phyloP scores from a whole-genome alignment of 192 early-diverging fungal species.

The Dimargaris cristalligena region DNA sequence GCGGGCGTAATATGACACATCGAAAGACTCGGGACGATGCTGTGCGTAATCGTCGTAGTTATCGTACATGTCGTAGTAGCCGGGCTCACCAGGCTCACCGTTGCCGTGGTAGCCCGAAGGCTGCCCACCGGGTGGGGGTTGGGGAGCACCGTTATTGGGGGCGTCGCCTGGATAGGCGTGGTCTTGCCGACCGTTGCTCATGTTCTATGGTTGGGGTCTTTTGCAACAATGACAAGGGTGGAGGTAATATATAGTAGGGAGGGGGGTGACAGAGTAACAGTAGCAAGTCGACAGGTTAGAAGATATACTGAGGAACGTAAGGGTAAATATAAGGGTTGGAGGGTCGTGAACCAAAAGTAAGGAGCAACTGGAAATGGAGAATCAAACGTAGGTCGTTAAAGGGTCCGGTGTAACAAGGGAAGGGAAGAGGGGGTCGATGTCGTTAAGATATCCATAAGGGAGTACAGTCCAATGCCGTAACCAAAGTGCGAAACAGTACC shows the following conservation, averaged over 20 bases:
- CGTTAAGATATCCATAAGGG: no score
- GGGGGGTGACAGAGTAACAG: neutral
- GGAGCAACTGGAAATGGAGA: neutral
- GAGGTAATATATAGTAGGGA: neutral
- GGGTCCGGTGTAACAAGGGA: no score
- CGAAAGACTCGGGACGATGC: conserved; percentile 33
- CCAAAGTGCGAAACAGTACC: no score
- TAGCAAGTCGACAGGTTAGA: neutral
- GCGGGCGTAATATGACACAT: conserved; percentile 36
- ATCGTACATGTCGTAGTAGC: conserved; percentile 27
- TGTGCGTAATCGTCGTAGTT: conserved; percentile 20
- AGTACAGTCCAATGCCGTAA: no score
- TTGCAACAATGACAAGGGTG: neutral
- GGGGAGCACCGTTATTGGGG: neutral
- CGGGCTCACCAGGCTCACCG: neutral
- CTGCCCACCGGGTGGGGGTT: neutral
- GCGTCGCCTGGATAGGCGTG: neutral
- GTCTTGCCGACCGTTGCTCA: neutral
- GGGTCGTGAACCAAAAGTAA: neutral
- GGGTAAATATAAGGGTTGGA: neutral
- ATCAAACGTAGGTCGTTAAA: no score
- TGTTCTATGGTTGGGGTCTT: neutral
- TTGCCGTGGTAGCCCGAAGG: neutral
- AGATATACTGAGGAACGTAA: neutral
- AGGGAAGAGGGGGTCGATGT: no score